Conservation (phyloP, 306 rosid species). For the Glycyrrhiza uralensis region DNA sequence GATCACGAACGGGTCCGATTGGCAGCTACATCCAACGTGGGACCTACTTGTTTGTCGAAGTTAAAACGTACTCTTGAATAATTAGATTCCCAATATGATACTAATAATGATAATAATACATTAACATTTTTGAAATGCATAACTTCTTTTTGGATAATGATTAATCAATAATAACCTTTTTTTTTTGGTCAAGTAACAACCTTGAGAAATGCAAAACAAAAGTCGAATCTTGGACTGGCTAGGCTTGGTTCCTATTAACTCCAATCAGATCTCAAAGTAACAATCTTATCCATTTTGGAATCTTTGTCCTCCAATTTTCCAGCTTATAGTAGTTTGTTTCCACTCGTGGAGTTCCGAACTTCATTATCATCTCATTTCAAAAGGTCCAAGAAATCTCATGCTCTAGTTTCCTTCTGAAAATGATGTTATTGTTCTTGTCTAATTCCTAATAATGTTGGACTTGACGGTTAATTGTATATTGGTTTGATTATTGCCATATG, state of each 20-base stretch:
- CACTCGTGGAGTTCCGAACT: not conserved
- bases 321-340: constrained; percentile 2
- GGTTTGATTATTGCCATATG: too few relatives aligned
- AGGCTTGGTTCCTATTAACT: not conserved
- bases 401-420: not conserved
- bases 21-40: constrained; percentile 8
- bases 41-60: constrained; percentile 2
- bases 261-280: not conserved
- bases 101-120: not conserved
- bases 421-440: not conserved
- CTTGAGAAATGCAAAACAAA: not conserved
- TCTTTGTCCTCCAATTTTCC: not conserved
- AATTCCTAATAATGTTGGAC: too few relatives aligned
- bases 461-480: too few relatives aligned
- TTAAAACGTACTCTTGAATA: not conserved
- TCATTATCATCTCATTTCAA: not conserved
- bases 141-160: not conserved
- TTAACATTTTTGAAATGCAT: not conserved
- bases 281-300: not conserved
- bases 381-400: not conserved
- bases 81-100: not conserved
- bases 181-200: too few relatives aligned
- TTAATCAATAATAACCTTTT: constrained; percentile 1
- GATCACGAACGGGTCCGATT: constrained; percentile 21
- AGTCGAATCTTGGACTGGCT: not conserved